Evolutionary conservation across 2,329 filamentous ascomycete species (phyloP).

Genomic region (Colletotrichum gigasporum): DNA sequence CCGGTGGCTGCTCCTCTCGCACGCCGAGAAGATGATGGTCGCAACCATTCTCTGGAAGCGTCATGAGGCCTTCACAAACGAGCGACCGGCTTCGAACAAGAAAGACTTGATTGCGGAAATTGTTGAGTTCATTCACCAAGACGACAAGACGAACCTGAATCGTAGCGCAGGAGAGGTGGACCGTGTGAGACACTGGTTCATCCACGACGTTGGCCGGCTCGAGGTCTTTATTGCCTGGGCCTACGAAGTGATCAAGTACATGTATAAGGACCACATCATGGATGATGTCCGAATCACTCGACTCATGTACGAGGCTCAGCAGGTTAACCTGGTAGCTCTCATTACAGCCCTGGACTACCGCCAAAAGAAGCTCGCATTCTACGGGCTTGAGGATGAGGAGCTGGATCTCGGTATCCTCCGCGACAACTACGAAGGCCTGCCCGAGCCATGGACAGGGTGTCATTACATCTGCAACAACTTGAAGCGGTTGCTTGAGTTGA

Average conservation of each 20-base stretch:
- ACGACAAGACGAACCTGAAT: slow-evolving; percentile 76
- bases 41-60: slow-evolving; percentile 82
- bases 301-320: slow-evolving; percentile 73
- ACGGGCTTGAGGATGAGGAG: slow-evolving; percentile 76
- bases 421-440: slow-evolving; percentile 73
- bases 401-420: slow-evolving; percentile 72
- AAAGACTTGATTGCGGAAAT: slow-evolving; percentile 79
- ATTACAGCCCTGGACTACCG: slow-evolving; percentile 77
- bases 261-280: slow-evolving; percentile 69
- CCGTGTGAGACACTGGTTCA: slow-evolving; percentile 85
- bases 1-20: slow-evolving; percentile 84
- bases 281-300: slow-evolving; percentile 64
- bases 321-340: slow-evolving; percentile 75
- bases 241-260: slow-evolving; percentile 77
- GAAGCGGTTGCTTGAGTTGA: slow-evolving; percentile 68
- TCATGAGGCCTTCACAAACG: slow-evolving; percentile 75
- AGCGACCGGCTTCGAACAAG: slow-evolving; percentile 67
- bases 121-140: slow-evolving; percentile 78
- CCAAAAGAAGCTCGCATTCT: slow-evolving; percentile 71
- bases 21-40: slow-evolving; percentile 89
- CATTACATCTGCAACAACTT: slow-evolving; percentile 68
- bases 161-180: slow-evolving; percentile 77
- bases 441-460: slow-evolving; percentile 88
- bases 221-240: slow-evolving; percentile 83
- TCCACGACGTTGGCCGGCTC: slow-evolving; percentile 77